Conservation (phyloP, 2,329 filamentous ascomycete species). For the Microascus cirrosus region DNA sequence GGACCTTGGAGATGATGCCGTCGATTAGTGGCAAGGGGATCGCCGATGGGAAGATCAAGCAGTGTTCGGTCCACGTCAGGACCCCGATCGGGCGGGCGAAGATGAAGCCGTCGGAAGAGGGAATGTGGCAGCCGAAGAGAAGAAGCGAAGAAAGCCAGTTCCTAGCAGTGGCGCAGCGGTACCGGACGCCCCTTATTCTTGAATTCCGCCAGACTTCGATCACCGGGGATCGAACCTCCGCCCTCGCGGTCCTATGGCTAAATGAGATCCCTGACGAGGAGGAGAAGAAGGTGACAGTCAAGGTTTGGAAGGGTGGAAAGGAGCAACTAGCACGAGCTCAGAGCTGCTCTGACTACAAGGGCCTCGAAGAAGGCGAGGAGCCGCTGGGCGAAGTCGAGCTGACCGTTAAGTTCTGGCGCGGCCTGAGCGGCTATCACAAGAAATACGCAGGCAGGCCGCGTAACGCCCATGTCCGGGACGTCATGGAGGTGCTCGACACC, state of each 20-base stretch:
- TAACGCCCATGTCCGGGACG: constrained; percentile 20
- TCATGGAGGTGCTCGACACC: constrained; percentile 35
- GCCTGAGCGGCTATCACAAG: constrained; percentile 2
- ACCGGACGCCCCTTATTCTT: constrained; percentile 80
- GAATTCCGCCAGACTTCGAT: constrained; percentile 56
- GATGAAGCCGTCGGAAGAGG: constrained; percentile 1
- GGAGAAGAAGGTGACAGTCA: constrained; percentile 68
- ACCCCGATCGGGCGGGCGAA: constrained; percentile 74
- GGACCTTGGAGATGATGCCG: constrained; percentile 80
- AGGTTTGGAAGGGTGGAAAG: constrained; percentile 77
- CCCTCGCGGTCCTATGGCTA: constrained; percentile 64
- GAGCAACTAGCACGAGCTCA: constrained; percentile 29
- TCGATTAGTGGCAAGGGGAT: constrained; percentile 51
- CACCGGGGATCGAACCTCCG: background rate
- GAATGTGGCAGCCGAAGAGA: constrained; percentile 7
- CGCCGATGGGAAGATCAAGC: constrained; percentile 50
- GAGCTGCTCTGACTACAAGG: constrained; percentile 77
- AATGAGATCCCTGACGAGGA: constrained; percentile 75
- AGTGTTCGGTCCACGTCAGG: constrained; percentile 66
- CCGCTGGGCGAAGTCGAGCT: constrained; percentile 72
- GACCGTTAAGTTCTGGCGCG: constrained; percentile 1
- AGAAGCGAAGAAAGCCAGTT: constrained; percentile 36
- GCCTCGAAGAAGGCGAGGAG: constrained; percentile 57
- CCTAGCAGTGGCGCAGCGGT: constrained; percentile 81
- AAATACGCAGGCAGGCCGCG: constrained; percentile 4